Evolutionary conservation across 139 green algal species (phyloP), one percentile per base, ranked within the genome.

Genomic region (Mesotaenium endlicherianum): DNA sequence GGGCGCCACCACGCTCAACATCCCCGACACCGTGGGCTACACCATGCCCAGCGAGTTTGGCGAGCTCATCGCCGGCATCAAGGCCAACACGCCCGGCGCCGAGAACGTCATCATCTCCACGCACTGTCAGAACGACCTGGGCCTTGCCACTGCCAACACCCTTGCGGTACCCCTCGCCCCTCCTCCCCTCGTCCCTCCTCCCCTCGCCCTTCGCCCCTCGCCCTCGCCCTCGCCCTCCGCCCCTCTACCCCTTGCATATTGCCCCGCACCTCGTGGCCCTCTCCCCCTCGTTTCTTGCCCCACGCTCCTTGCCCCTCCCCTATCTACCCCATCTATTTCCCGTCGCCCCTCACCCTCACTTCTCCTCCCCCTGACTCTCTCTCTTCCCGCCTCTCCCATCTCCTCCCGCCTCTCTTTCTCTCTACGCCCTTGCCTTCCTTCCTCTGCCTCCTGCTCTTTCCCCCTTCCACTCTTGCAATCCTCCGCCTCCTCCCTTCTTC

Each of bases 41-140:
- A 96, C 92, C 87, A 90, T 99, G 82, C 96, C 96, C 2, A 90
- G 95, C 53, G 96, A 99, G 90, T 99, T 98, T 89, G 93, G 93
- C 43, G 87, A 64, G 42, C 90, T 99, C 0, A 99, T 99, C 76
- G 85, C 85, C 0, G 80, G 89, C 4, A 94, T 99, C 82, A 94
- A 91, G n/a, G 88, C 85, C n/a, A 97, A 98, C 90, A 95, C 92
- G 3, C 91, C 89, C 0, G 96, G 96, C 5, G 86, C 86, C 31
- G 90, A 94, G 17, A 87, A 93, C 70, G 93, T 95, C 5, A 92
- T 99, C 79, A 93, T 99, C 81, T 98, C 94, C 14, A 97, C 95
- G 0, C 96, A 99, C 90, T 99, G 96, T 88, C 96, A 99, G 89
- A 99, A 99, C 83, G 96, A 99, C 88, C 92, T 99, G 79, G 96